phyloP scores from a whole-genome alignment of 2,329 filamentous ascomycete species.

The Bipolaris sorokiniana region DNA sequence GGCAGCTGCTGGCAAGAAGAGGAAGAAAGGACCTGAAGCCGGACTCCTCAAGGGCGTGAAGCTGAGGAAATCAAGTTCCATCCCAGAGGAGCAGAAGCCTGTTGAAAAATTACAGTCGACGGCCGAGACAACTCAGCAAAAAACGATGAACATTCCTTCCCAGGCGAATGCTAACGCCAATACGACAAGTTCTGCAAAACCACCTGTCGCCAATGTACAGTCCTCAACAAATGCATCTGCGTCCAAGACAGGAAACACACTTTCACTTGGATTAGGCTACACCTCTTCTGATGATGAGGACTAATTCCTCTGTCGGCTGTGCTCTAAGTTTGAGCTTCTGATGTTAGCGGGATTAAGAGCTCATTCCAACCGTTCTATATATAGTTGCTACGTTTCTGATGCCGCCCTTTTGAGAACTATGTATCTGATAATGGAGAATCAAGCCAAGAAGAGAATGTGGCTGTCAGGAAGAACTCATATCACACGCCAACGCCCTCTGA shows the following conservation, averaged over 20 bases:
- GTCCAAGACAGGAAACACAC: conserved; percentile 21
- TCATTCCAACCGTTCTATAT: too few relatives aligned
- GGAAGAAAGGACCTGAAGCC: conserved; percentile 55
- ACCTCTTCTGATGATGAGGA: conserved; percentile 55
- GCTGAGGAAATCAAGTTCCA: conserved; percentile 48
- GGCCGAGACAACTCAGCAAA: not conserved
- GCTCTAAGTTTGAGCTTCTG: not conserved
- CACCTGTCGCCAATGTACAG: conserved; percentile 5
- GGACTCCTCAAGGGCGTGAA: conserved; percentile 52
- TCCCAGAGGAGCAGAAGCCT: conserved; percentile 19
- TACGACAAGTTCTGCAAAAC: conserved; percentile 2
- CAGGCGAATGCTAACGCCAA: not conserved
- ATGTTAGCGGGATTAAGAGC: not conserved
- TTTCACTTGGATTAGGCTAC: conserved; percentile 48
- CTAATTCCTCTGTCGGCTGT: conserved; percentile 6
- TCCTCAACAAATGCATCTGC: conserved; percentile 21
- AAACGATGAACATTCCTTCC: not conserved
- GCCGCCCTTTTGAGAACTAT: too few relatives aligned
- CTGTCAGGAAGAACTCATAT: too few relatives aligned
- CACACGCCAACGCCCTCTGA: not conserved
- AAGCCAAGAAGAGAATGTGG: too few relatives aligned
- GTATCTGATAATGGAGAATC: too few relatives aligned
- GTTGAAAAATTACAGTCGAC: not conserved
- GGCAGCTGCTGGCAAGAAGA: conserved; percentile 58
- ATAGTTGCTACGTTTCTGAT: too few relatives aligned